A percentile compares a stretch with the other conserved stretches of the same genome.
phyloP scores from a whole-genome alignment of 768 basidiomycete species.

The Rhizopogon vesiculosus region DNA sequence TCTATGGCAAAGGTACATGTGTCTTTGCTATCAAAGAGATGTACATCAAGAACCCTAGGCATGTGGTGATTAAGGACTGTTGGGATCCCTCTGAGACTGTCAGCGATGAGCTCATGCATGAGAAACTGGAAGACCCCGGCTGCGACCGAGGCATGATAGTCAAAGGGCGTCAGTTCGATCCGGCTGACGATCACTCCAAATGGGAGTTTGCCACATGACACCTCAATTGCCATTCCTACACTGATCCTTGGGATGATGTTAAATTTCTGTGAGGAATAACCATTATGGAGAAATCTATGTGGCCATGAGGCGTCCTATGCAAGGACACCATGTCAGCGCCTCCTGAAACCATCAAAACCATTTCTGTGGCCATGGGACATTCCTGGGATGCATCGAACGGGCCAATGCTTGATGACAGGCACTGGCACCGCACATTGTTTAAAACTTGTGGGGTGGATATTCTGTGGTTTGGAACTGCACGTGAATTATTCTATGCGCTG shows the following conservation, averaged over 20 bases:
- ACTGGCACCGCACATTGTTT: not conserved
- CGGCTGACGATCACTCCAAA: not conserved
- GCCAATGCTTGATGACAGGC: not conserved
- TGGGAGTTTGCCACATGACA: not conserved
- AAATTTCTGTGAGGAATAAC: not conserved
- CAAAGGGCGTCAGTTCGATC: too few species aligned
- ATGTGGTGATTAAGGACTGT: not conserved
- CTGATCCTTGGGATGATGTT: not conserved
- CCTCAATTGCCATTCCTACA: not conserved
- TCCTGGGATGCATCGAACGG: not conserved
- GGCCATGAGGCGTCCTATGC: not conserved
- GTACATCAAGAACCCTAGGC: not conserved
- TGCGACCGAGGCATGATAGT: not conserved
- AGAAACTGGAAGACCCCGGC: not conserved
- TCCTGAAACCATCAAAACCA: not conserved
- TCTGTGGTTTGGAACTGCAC: not conserved
- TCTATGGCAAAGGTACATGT: not conserved
- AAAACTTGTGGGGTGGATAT: too few species aligned
- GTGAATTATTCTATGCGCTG: not conserved
- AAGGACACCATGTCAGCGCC: not conserved
- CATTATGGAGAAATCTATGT: not conserved
- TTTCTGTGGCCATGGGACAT: not conserved
- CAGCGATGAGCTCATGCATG: not conserved
- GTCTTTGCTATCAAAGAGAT: not conserved
- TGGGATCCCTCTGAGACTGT: not conserved